A percentile compares a stretch with the other conserved stretches of the same genome.
Evolutionary conservation across 225 moss, liverwort and hornwort species (phyloP).

Genomic region (Pseudoscleropodium purum): DNA sequence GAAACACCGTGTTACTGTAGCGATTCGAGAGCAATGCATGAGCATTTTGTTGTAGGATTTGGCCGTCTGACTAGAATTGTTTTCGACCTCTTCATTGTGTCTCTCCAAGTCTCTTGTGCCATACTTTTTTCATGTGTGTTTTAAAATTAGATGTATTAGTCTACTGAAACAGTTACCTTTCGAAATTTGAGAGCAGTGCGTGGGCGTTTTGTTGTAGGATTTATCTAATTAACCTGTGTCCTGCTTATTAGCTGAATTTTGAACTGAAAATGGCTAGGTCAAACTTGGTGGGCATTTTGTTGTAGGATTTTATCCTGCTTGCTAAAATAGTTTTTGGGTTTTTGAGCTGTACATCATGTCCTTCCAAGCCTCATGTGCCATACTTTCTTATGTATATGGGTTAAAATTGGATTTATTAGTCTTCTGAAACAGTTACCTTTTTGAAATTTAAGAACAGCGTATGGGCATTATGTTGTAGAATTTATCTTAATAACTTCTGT

Average conservation of each 20-base stretch:
- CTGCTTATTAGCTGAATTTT: background rate
- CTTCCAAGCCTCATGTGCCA: background rate
- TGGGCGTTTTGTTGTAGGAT: background rate
- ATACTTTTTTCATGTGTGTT: background rate
- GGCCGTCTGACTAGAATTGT: background rate
- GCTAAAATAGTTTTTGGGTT: background rate
- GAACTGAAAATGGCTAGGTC: background rate
- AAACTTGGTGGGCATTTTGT: background rate
- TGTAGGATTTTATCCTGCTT: background rate
- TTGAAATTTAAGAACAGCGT: background rate
- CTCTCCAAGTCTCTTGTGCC: background rate
- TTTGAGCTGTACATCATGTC: background rate
- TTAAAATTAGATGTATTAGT: background rate
- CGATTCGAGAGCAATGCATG: background rate
- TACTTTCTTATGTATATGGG: background rate
- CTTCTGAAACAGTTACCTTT: background rate
- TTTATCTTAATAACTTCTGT: background rate
- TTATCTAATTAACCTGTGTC: too few relatives aligned
- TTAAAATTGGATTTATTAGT: background rate
- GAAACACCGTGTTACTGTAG: background rate
- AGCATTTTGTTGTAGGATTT: background rate
- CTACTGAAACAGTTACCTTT: background rate
- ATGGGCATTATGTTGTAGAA: background rate
- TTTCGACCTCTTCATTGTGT: background rate
- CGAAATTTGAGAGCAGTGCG: background rate